Conservation (phyloP, 768 basidiomycete genomes). For the Leccinum boreale region DNA sequence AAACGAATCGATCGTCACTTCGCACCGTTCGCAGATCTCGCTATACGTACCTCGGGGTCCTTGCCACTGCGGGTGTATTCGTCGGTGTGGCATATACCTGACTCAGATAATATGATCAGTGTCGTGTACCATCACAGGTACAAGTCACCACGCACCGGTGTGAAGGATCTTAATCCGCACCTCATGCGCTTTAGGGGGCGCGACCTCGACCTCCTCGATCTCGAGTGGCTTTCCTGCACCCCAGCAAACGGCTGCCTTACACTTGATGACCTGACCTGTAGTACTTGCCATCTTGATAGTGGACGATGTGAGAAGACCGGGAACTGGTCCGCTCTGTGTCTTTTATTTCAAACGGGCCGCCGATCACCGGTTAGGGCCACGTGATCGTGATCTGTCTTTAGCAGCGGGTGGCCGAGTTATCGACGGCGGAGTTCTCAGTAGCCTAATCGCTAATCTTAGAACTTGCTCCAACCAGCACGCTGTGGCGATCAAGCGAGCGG, state of each 20-base stretch:
- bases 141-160: conserved; percentile 57
- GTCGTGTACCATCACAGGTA: conserved; percentile 3
- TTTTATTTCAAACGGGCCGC: background rate
- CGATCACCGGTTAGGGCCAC: background rate
- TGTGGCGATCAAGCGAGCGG: background rate
- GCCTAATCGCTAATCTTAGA: background rate
- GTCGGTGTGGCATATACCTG: conserved; percentile 96
- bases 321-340: conserved; percentile 6
- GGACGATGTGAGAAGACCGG: conserved; percentile 18
- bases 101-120: background rate
- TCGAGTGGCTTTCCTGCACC: conserved; percentile 81
- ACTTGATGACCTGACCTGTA: conserved; percentile 77
- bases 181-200: conserved; percentile 85
- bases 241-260: conserved; percentile 97
- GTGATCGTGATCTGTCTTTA: conserved; percentile 3
- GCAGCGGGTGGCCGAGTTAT: conserved; percentile 1
- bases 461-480: no score
- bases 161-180: conserved; percentile 91
- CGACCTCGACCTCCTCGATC: conserved; percentile 91
- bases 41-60: conserved; percentile 76
- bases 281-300: conserved; percentile 61
- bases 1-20: conserved; percentile 3
- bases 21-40: conserved; percentile 2
- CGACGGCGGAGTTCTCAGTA: conserved; percentile 7
- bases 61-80: conserved; percentile 96